phyloP scores from a whole-genome alignment of 768 basidiomycete genomes.

The Kwoniella pini region DNA sequence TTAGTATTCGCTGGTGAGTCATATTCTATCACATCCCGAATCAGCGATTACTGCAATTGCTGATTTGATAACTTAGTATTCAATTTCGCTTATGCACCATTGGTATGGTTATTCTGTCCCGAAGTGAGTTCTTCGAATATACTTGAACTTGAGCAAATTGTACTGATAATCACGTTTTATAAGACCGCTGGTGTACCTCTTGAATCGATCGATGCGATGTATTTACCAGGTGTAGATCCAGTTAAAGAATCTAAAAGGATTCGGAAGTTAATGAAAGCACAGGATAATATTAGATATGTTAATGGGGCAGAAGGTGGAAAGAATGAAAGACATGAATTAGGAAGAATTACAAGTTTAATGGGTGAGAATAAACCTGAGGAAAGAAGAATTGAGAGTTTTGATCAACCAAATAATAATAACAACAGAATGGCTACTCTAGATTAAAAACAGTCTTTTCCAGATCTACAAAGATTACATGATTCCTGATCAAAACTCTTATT shows the following conservation, averaged over 20 bases:
- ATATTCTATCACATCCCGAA: no score
- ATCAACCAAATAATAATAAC: not conserved
- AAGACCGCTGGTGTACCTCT: constrained; percentile 37
- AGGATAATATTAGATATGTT: not conserved
- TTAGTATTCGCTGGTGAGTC: constrained; percentile 18
- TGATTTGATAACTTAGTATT: constrained; percentile 4
- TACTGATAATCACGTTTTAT: not conserved
- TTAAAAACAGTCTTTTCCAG: not conserved
- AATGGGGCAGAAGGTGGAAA: not conserved
- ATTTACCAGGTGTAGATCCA: constrained; percentile 21
- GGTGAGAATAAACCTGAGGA: constrained; percentile 8
- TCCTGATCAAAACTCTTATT: no score
- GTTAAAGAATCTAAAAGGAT: constrained; percentile 24
- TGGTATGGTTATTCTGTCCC: constrained; percentile 27
- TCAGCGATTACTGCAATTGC: no score
- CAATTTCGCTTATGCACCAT: constrained; percentile 24
- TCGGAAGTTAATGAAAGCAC: constrained; percentile 8
- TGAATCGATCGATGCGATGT: constrained; percentile 31
- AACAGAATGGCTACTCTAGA: not conserved
- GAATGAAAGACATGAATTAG: not conserved
- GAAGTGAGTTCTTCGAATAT: constrained; percentile 11
- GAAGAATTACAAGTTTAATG: constrained; percentile 1
- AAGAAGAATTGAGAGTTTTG: not conserved
- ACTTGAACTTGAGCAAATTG: not conserved
- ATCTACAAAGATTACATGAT: no score